Conservation (phyloP, 495 filamentous ascomycete species). For the Jackrogersella minutella region DNA sequence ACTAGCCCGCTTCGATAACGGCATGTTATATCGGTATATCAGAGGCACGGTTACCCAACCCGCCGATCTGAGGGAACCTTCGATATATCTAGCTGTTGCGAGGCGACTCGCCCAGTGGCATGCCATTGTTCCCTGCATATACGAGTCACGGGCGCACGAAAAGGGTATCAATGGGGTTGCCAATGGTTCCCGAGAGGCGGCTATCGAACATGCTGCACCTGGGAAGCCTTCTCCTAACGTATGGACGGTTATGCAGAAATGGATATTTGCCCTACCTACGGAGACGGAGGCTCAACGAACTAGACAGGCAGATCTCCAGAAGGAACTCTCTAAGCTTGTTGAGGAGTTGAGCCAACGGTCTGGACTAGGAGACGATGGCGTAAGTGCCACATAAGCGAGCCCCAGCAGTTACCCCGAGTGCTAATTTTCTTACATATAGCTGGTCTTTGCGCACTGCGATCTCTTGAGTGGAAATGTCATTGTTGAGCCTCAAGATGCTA, state of each 20-base stretch:
- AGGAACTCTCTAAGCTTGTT: conserved; percentile 74
- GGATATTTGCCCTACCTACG: conserved; percentile 85
- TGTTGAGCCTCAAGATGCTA: conserved; percentile 54
- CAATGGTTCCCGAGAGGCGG: conserved; percentile 46
- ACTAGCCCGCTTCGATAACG: conserved; percentile 93
- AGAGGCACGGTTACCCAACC: conserved; percentile 80
- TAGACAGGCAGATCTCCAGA: conserved; percentile 73
- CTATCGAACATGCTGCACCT: conserved; percentile 64
- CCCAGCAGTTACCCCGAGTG: neutral
- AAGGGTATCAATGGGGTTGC: conserved; percentile 18
- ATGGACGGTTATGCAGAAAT: conserved; percentile 95
- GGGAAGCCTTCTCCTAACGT: conserved; percentile 76
- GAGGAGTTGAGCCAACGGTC: conserved; percentile 74
- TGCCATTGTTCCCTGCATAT: conserved; percentile 72
- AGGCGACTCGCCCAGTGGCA: conserved; percentile 91
- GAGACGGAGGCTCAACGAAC: conserved; percentile 69
- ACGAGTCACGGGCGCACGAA: conserved; percentile 48
- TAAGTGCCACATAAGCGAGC: conserved; percentile 53
- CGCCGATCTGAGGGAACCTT: conserved; percentile 73
- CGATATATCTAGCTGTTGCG: conserved; percentile 84
- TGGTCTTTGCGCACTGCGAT: conserved; percentile 95
- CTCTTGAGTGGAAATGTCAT: conserved; percentile 96
- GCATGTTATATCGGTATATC: conserved; percentile 92
- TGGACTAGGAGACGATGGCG: conserved; percentile 75
- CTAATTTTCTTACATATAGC: conserved; percentile 55